A percentile compares a stretch with the other conserved stretches of the same genome.
phyloP scores from a whole-genome alignment of 2,329 filamentous ascomycete species.

The Penicillium brasilianum region DNA sequence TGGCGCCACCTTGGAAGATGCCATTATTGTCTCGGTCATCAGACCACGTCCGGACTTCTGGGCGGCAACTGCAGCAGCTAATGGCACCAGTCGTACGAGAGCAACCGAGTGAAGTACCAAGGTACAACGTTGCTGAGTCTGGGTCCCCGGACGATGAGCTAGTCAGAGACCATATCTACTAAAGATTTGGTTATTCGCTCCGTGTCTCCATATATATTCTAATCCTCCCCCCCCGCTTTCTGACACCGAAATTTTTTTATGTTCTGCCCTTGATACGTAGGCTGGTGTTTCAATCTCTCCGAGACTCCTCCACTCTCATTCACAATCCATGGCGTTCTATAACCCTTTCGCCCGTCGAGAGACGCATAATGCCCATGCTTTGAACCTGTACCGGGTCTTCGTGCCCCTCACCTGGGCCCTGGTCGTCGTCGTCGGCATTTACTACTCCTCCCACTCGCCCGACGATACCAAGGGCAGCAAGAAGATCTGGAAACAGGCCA shows the following conservation, averaged over 20 bases:
- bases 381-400: constrained; percentile 76
- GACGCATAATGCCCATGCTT: constrained; percentile 62
- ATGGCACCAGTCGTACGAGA: neutral
- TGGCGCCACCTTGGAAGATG: constrained; percentile 1
- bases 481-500: constrained; percentile 78
- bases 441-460: constrained; percentile 72
- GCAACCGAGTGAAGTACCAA: neutral
- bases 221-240: neutral
- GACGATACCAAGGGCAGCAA: constrained; percentile 65
- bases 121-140: neutral
- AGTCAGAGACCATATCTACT: neutral
- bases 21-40: constrained; percentile 2
- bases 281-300: constrained; percentile 2
- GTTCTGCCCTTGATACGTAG: neutral
- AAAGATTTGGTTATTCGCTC: neutral
- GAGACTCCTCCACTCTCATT: neutral
- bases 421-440: constrained; percentile 72
- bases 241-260: neutral
- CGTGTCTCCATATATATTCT: neutral
- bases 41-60: neutral
- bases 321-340: constrained; percentile 37
- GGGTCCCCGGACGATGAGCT: neutral
- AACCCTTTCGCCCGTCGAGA: constrained; percentile 79
- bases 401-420: constrained; percentile 76
- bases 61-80: constrained; percentile 2